A percentile compares a stretch with the other conserved stretches of the same genome.
These are phyloP conservation scores for Verticillium klebahnii DNA, from an alignment of 2,329 filamentous ascomycete species.

Conservation along the genomic window DNA sequence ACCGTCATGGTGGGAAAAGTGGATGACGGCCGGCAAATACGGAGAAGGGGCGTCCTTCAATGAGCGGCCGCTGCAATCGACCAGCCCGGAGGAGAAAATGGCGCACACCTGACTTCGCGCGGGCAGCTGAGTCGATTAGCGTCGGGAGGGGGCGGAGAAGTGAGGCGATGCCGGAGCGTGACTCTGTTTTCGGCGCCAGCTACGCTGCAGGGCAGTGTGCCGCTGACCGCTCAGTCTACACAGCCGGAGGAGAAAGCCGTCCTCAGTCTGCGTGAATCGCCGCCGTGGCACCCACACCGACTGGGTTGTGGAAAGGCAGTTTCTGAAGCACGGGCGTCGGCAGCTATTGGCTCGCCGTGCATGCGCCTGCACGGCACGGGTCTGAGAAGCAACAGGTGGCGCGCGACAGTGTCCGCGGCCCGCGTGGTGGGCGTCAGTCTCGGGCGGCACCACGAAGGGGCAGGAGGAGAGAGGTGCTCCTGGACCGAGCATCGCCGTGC, in stretches of 20 bases:
- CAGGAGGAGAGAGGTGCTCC: not conserved
- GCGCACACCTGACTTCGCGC: not conserved
- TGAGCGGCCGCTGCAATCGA: not conserved
- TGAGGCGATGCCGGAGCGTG: not conserved
- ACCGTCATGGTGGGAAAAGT: not conserved
- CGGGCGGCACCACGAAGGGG: not conserved
- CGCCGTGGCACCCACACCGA: not conserved
- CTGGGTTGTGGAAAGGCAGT: not conserved
- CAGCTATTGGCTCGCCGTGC: not conserved
- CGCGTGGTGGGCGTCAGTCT: not conserved
- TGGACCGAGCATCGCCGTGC: not conserved
- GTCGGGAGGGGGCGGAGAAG: not conserved
- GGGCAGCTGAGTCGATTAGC: not conserved
- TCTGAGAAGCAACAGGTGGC: not conserved
- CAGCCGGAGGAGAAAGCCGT: not conserved
- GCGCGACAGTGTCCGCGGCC: not conserved
- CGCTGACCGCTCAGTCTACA: not conserved
- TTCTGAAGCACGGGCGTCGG: not conserved
- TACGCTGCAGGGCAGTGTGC: not conserved
- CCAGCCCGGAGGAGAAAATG: not conserved
- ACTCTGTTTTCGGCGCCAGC: not conserved
- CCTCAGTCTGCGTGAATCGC: not conserved
- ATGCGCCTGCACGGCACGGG: not conserved
- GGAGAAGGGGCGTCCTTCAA: not conserved
- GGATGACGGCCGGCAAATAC: not conserved